phyloP scores from a whole-genome alignment of 2,329 filamentous ascomycete species.

The Metarhizium anisopliae region DNA sequence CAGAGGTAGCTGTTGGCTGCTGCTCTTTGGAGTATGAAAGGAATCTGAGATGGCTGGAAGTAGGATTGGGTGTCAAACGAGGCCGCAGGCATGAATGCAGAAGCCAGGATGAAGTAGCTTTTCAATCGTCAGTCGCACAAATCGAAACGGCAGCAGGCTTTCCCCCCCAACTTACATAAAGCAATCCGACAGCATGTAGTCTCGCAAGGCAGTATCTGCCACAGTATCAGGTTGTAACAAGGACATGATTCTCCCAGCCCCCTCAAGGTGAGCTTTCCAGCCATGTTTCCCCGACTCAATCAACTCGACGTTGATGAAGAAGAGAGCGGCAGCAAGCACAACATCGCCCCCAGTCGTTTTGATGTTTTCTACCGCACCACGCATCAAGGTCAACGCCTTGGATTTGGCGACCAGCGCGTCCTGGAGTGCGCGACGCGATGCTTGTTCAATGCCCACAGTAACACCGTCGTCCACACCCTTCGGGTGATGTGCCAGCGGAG shows the following conservation, averaged over 20 bases:
- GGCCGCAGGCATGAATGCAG: conserved; percentile 30
- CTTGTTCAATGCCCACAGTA: conserved; percentile 8
- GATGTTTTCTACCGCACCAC: conserved; percentile 28
- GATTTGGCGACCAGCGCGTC: conserved; percentile 38
- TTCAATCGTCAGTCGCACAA: background rate
- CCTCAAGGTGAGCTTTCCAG: conserved; percentile 39
- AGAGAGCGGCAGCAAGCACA: conserved; percentile 36
- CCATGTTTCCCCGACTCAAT: conserved; percentile 39
- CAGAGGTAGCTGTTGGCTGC: conserved; percentile 38
- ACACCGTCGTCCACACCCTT: background rate
- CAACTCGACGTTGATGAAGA: conserved; percentile 41
- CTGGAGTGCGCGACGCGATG: conserved; percentile 22
- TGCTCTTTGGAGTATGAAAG: conserved; percentile 28
- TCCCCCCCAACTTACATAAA: conserved; percentile 27
- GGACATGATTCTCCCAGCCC: conserved; percentile 34
- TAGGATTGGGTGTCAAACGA: conserved; percentile 20
- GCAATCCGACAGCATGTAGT: conserved; percentile 39
- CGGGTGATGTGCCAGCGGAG: conserved; percentile 13
- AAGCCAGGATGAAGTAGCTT: conserved; percentile 37
- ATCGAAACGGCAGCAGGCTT: too few relatives aligned
- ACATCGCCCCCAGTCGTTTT: conserved; percentile 28
- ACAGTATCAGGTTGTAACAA: conserved; percentile 25
- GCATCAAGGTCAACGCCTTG: conserved; percentile 33
- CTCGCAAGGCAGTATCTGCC: conserved; percentile 27
- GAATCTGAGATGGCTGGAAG: conserved; percentile 27